Conservation (phyloP, 179 eudicot species). For the Actinidia arguta region DNA sequence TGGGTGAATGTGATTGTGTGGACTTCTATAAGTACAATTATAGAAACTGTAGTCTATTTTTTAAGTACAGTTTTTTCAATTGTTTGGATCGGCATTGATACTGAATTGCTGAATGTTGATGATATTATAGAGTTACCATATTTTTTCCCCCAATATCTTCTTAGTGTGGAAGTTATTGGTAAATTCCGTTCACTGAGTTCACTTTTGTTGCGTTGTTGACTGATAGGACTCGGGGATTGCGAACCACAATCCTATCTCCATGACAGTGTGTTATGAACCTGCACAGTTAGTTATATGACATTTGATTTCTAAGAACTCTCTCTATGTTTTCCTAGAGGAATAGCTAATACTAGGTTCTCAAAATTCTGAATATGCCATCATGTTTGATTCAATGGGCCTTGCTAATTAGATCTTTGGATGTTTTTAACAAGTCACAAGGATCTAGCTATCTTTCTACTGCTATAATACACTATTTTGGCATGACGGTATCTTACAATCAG, state of each 20-base stretch:
- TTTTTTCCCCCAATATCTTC: background rate
- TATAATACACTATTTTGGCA: background rate
- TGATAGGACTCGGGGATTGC: too few species aligned
- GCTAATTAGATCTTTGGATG: background rate
- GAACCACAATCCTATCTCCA: background rate
- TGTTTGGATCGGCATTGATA: background rate
- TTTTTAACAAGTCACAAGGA: background rate
- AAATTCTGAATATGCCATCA: background rate
- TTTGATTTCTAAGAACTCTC: background rate
- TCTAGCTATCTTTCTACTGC: background rate
- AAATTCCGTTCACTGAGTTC: background rate
- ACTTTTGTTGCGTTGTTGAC: background rate
- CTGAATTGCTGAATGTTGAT: background rate
- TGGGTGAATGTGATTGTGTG: background rate
- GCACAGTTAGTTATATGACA: background rate
- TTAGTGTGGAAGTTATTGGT: background rate
- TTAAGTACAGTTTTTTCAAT: background rate
- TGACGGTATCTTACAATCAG: background rate
- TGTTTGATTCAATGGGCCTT: background rate
- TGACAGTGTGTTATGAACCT: background rate
- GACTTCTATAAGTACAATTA: background rate
- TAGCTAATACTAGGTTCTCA: background rate
- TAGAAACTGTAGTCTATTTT: slow-evolving; percentile 10
- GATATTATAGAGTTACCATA: background rate
- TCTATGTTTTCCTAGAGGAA: background rate